Evolutionary conservation across 441 rosid species (phyloP), one percentile per base, ranked within the genome.

Genomic region (Populus hybrid): DNA sequence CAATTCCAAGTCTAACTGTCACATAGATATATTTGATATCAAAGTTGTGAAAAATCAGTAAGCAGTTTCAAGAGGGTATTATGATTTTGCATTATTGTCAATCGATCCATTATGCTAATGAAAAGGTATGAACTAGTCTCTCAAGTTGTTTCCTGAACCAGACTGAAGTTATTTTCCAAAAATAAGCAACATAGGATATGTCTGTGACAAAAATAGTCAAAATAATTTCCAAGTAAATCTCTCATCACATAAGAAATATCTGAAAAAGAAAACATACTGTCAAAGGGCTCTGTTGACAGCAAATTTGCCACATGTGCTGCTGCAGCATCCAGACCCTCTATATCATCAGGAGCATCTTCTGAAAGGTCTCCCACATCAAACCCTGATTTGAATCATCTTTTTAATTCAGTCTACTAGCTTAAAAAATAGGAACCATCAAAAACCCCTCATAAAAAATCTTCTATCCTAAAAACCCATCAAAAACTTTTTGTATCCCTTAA

Each of bases 1-100:
- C 99, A 82, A 95, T 81, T 70, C 97, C 99, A 73, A 95, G 88
- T 88, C 93, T 93, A 77, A 95, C 99, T 95, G 89, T 50, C 70
- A 81, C 57, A 75, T 65, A 23, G 72, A 76, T 68, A 34, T 65
- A 67, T 34, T 34, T 24, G 34, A 79, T 12, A 73, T 23, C 26
- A 28, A 26, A 6, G n/a, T 28, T 63, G 32, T 12, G 8, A 40
- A 73, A 35, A 53, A 24, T 12, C 67, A 32, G 28, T 23, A 57
- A 34, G 72, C 18, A 8, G 28, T 72, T 63, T 6, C 77, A 66
- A 53, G 18, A 35, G 32, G 35, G 30, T n/a, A 38, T 3, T 21
- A 34, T 71, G 57, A 42, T n/a, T 59, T 65, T 59, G 72, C 75
- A 74, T 5, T 35, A 3, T 64, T 40, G 9, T 53, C 72, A 66